Base-by-base conservation (phyloP, 148 eudicot genomes). In the Pouteria glomerata region DNA sequence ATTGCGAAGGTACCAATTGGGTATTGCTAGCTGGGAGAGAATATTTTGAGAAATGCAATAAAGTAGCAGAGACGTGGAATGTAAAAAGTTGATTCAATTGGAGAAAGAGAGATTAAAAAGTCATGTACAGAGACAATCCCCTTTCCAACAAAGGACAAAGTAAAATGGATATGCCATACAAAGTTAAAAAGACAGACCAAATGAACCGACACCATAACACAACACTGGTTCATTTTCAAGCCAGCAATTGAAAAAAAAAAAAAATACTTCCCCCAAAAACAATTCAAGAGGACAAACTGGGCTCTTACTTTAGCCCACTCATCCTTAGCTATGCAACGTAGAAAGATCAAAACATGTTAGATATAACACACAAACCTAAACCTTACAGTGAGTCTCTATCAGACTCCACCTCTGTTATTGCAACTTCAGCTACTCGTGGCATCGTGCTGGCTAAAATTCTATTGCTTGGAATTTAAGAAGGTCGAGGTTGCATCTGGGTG, bases 401-500 rank as follows among this genome's bases (percentile, higher is more conserved):
- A 29, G 1, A 42, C 58, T 4, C 44, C 61, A 44, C 58, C 57
- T 48, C 56, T 2, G 68, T 62, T 60, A 61, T 45, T 24, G 66
- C 21, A 18, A 55, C 67, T 45, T 74, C 72, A 45, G 34, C 45
- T 34, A 31, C 77, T 57, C 47, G 44, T 57, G 50, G 34, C 47
- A 35, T 31, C 24, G 48, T 47, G 7, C 10, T 39, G 44, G 44
- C 11, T 19, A 23, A 24, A 68, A 67, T 53, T 73, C 86, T 63
- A 71, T 64, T 31, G n/a, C n/a, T 73, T 3, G 68, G 66, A 29
- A 41, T 44, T 71, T 57, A 21, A 21, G 66, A 51, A 35, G 23
- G n/a, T 5, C 77, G 53, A 59, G 76, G 51, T 60, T 69, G 70
- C 41, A 79, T 35, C 72, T 79, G 71, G 1, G 91, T 91, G 82